phyloP scores from a whole-genome alignment of 1,284 basidiomycete genomes.

The Laetiporus sulphureus region DNA sequence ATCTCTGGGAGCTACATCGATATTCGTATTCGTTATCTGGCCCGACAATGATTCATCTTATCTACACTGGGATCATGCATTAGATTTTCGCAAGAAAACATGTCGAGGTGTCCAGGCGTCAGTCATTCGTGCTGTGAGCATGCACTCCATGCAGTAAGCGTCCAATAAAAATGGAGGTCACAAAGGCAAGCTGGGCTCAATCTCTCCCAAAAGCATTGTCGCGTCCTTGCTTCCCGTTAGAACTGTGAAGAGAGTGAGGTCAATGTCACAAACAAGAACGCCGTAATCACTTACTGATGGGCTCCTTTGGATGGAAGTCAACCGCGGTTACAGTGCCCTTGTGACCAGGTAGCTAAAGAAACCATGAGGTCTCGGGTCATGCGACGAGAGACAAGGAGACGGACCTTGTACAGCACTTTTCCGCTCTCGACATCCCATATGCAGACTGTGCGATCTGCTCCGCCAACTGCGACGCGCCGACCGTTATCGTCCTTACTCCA shows the following conservation, averaged over 20 bases:
- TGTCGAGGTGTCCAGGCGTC: too few relatives aligned
- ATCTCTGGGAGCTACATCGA: too few relatives aligned
- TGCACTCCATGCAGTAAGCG: too few relatives aligned
- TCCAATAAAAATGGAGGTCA: constrained; percentile 11
- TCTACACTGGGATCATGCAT: too few relatives aligned
- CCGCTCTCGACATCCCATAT: constrained; percentile 91
- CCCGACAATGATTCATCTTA: too few relatives aligned
- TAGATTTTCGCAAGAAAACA: too few relatives aligned
- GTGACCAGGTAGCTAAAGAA: constrained; percentile 76
- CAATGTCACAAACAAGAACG: background rate
- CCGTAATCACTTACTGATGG: constrained; percentile 61
- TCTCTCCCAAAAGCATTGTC: constrained; percentile 85
- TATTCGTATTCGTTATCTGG: too few relatives aligned
- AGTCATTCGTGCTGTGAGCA: too few relatives aligned
- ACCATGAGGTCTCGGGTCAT: constrained; percentile 4
- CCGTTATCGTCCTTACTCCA: constrained; percentile 80
- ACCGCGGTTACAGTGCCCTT: constrained; percentile 89
- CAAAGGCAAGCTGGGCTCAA: constrained; percentile 45
- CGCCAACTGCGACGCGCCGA: constrained; percentile 68
- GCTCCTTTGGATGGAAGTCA: constrained; percentile 90
- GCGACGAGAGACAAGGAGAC: constrained; percentile 15
- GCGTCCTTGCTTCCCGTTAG: constrained; percentile 85
- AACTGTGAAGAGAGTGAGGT: constrained; percentile 35
- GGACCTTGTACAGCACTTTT: constrained; percentile 79
- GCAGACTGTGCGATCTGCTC: constrained; percentile 80